Evolutionary conservation across 2,329 filamentous ascomycete genomes (phyloP), one percentile per base, ranked within the genome.

Genomic region (Colletotrichum orchidophilum): DNA sequence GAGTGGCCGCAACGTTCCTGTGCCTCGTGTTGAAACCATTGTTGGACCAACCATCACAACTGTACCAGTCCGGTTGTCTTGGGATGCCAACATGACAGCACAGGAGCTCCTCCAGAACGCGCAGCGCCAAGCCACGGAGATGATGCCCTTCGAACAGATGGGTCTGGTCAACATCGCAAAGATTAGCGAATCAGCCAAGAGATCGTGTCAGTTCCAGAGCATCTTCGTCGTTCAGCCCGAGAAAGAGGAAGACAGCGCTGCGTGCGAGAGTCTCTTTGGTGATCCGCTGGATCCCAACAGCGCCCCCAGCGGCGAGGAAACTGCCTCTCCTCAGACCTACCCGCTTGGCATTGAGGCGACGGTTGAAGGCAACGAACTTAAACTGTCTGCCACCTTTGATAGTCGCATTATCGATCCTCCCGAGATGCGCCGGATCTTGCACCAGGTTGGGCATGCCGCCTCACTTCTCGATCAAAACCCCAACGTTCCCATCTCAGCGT

Each of bases 91-190:
- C 35, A 24, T 33, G 27, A 33, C 27, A 26, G 33, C 26, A 26
- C 39, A 46, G 11, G 35, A 26, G 35, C 49, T 77, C 3, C 64
- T 78, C 21, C 49, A 73, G 24, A 66, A 63, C 13, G 74, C 80
- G 0, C 79, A 81, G 69, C 74, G 76, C 21, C 76, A 77, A 55
- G 74, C 75, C 4, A 73, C 75, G 3, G 74, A 77, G 11, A 72
- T 77, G 46, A 75, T 78, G 3, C 72, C 74, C 0, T 73, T 76
- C 52, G 79, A 79, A n/a, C 75, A 81, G 3, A 59, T 76, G 1
- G 78, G 79, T 6, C 72, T 82, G 1, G 74, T 78, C 9, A 74
- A 77, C 33, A 75, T 65, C 85, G 59, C 59, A 21, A 62, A 62
- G 59, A 29, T 62, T 18, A 46, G 59, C 6, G 59, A 39, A 8